Percentiles rank a stretch among this genome's conserved stretches.
These are phyloP conservation scores for Lichtheimia hyalospora DNA, from an alignment of 371 early-diverging fungal species.

Conservation along the genomic window DNA sequence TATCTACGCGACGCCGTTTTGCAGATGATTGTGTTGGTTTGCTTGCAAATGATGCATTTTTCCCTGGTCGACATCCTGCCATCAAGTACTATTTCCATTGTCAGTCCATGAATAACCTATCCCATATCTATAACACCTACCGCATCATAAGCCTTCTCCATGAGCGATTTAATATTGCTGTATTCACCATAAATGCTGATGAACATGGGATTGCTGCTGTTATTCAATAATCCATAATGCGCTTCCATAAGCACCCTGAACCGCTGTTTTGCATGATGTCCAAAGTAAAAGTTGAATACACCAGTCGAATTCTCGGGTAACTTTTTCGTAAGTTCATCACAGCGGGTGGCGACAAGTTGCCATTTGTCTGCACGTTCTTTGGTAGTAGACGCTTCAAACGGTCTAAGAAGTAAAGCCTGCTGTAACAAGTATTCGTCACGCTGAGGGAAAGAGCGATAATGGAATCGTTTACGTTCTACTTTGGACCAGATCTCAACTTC, in stretches of 20 bases:
- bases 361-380: conserved; percentile 7
- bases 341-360: not conserved
- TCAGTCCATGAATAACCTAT: not conserved
- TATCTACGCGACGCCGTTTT: too few relatives aligned
- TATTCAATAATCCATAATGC: conserved; percentile 4
- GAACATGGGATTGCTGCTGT: conserved; percentile 5
- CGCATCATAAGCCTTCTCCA: conserved; percentile 5
- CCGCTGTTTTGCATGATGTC: conserved; percentile 5
- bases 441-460: not conserved
- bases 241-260: conserved; percentile 11
- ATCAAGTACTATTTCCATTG: not conserved
- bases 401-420: not conserved
- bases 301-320: conserved; percentile 1
- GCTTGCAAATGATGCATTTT: not conserved
- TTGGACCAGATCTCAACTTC: conserved; percentile 5
- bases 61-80: conserved; percentile 4
- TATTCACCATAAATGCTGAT: conserved; percentile 2
- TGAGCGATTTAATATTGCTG: conserved; percentile 2
- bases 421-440: conserved; percentile 9
- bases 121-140: not conserved
- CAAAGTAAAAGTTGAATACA: conserved; percentile 2
- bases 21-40: too few relatives aligned
- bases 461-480: conserved; percentile 8
- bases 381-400: not conserved
- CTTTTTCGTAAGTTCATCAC: conserved; percentile 1